Base-by-base conservation (phyloP, 2,329 filamentous ascomycete genomes). In the Paraphoma sp. region DNA sequence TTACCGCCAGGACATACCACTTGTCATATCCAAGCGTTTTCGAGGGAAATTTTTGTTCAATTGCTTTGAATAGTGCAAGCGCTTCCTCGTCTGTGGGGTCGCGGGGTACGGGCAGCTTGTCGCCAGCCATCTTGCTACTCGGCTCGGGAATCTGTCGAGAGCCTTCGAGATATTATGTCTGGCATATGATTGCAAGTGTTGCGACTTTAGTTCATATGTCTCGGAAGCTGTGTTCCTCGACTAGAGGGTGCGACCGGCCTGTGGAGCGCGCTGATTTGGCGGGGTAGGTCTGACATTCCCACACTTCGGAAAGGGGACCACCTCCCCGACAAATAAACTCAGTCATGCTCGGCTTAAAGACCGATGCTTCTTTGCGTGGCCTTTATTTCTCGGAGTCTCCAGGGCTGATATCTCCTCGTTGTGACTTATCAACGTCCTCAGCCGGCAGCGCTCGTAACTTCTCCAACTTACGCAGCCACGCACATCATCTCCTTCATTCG, bases 1-100 rank as follows among this genome's bases (percentile, higher is more conserved):
- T 41, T 70, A 82, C 79, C 7, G 71, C 62, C 5, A 81, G 65
- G 12, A 82, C 69, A 48, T 81, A 81, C 81, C 81, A 83, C 64
- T 76, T 79, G 36, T 81, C 77, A 3, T 70, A 56, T 17, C 80
- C 80, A 1, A 83, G 63, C 0, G 72, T 72, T 43, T 71, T 63
- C 2, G 73, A 70, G 1, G 82, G 81, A 43, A 83, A 83, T 11
- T 75, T 75, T 18, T 74, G 56, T 56, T 83, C 79, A 16, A 83
- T 61, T 0, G 68, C 64, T 53, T 76, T 63, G 69, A 83, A 81
- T 1, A 83, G 67, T 4, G 67, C 55, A 12, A 76, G 56, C 1
- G 79, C 76, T 47, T 82, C 75, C 29, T 79, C 69, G 6, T 67
- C 54, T 0, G 78, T 78, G 2, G 76, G 77, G 18, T 78, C 72